These are phyloP conservation scores for Phoma herbarum DNA, from an alignment of 2,329 filamentous ascomycete genomes.

Conservation along the genomic window DNA sequence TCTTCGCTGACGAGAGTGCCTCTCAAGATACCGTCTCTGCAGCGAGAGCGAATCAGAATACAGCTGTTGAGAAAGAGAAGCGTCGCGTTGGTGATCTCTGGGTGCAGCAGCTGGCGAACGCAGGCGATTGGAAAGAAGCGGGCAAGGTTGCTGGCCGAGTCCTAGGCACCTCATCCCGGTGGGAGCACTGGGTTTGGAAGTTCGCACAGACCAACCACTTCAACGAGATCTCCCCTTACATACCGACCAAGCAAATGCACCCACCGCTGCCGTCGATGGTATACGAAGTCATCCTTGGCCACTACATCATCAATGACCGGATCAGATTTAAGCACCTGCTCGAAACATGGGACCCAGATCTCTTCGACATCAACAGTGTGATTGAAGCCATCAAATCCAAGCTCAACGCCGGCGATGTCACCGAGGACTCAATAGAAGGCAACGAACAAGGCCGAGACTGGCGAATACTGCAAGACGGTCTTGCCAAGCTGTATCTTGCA, in stretches of 20 bases:
- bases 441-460: slow-evolving; percentile 80
- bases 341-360: slow-evolving; percentile 81
- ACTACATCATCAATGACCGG: slow-evolving; percentile 85
- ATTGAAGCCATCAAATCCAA: slow-evolving; percentile 83
- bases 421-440: slow-evolving; percentile 77
- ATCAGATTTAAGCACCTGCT: slow-evolving; percentile 79
- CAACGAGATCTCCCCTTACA: slow-evolving; percentile 86
- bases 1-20: slow-evolving; percentile 73
- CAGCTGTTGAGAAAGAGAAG: slow-evolving; percentile 84
- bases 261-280: slow-evolving; percentile 82
- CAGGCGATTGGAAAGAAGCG: slow-evolving; percentile 77
- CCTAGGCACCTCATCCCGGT: slow-evolving; percentile 77
- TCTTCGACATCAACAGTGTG: slow-evolving; percentile 82
- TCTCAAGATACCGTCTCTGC: slow-evolving; percentile 70
- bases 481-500: slow-evolving; percentile 85
- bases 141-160: slow-evolving; percentile 85
- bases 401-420: slow-evolving; percentile 76
- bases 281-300: slow-evolving; percentile 87
- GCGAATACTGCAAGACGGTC: slow-evolving; percentile 84
- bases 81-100: slow-evolving; percentile 90
- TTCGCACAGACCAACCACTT: slow-evolving; percentile 88
- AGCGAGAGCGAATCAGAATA: slow-evolving; percentile 64
- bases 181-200: slow-evolving; percentile 96
- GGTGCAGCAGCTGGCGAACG: slow-evolving; percentile 83
- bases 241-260: slow-evolving; percentile 78